Base-by-base conservation (phyloP, 2,329 filamentous ascomycete genomes). In the Apiospora sp. region DNA sequence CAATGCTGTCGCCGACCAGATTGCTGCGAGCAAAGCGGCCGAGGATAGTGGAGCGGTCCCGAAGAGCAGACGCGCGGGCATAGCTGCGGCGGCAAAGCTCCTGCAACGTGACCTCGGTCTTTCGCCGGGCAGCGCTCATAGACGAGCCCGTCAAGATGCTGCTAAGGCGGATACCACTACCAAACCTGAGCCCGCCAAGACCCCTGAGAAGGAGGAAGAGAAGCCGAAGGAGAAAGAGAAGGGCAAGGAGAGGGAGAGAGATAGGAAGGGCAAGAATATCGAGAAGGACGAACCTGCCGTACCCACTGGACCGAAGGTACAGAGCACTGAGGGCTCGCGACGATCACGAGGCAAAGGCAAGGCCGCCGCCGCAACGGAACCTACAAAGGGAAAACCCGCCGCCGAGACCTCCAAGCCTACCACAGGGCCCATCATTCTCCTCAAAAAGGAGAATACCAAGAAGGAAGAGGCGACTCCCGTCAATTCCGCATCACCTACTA, bases 51-150 rank as follows among this genome's bases (percentile, higher is more conserved):
- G 85, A 4, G 81, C 79, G 4, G 81, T 79, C 1, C 84, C 86
- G 2, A 92, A 90, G 81, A 90, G 86, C 72, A 88, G 89, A 41
- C 85, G 88, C 58, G 87, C 87, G 7, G 89, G 87, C n/a, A 91
- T 92, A 70, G 86, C 90, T 43, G 89, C 90, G 12, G 90, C 91
- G 14, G 90, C 91, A 14, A 87, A 90, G 22, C 90, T 93, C 71
- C 78, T 93, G 24, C 90, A 92, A 79, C 88, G 91, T 46, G 91
- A 93, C 74, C 84, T 92, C 24, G 91, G 91, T 27, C 85, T 93
- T 0, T 91, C 88, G 73, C 89, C 90, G 14, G 89, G 89, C 49
- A 90, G 88, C 76, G 88, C 90, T 19, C 89, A 91, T 79, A 85
- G 91, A 72, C 87, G 88, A 78, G 88, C 89, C 22, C 87, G 89